Evolutionary conservation across 352 stramenopile genomes (phyloP).

Genomic region (Pythium brachiatum): DNA sequence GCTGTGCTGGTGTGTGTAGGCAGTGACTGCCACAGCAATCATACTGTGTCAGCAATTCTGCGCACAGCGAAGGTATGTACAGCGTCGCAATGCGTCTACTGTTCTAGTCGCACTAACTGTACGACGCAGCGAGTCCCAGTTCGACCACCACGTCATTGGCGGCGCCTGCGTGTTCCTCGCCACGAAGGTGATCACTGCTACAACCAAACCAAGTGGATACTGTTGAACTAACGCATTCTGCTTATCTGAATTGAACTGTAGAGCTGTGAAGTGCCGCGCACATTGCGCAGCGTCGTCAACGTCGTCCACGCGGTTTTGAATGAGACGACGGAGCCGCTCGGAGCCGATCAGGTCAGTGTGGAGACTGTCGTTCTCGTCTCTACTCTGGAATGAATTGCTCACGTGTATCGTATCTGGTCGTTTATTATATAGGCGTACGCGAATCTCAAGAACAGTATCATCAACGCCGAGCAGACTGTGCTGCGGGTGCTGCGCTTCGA

Average conservation of each 20-base stretch:
- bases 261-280: conserved; percentile 45
- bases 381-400: neutral
- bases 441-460: conserved; percentile 42
- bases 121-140: conserved; percentile 8
- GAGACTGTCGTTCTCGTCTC: neutral
- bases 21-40: conserved; percentile 22
- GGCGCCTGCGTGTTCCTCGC: conserved; percentile 29
- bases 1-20: neutral
- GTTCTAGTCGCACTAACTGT: neutral
- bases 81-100: neutral
- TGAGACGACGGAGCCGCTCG: conserved; percentile 28
- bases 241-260: conserved; percentile 1
- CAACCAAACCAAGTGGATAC: too few relatives aligned
- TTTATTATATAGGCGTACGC: conserved; percentile 33
- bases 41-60: conserved; percentile 25
- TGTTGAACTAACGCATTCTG: too few relatives aligned
- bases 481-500: conserved; percentile 48
- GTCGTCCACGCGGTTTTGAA: conserved; percentile 39
- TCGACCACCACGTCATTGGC: conserved; percentile 20
- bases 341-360: conserved; percentile 32
- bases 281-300: conserved; percentile 50
- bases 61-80: conserved; percentile 7
- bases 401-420: neutral
- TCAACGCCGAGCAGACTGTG: conserved; percentile 54
- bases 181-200: conserved; percentile 17